Evolutionary conservation across 2,329 filamentous ascomycete species (phyloP).

Genomic region (Huntiella decipiens): DNA sequence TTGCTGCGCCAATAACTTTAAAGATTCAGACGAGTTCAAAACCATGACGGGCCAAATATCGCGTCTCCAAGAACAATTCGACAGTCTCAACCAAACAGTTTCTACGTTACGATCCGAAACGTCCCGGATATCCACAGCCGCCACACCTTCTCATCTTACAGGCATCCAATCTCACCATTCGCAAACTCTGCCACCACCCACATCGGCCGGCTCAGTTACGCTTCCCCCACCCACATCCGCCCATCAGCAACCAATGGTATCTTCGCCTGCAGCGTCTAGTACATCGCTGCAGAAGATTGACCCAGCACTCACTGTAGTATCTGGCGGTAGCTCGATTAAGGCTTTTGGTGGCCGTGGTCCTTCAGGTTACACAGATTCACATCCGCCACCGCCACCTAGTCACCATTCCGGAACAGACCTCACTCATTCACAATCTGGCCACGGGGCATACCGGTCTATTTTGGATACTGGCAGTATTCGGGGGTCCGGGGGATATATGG

Average conservation of each 20-base stretch:
- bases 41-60: constrained; percentile 57
- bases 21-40: constrained; percentile 81
- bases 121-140: constrained; percentile 20
- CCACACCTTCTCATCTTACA: neutral
- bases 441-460: constrained; percentile 6
- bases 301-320: constrained; percentile 8
- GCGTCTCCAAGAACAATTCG: constrained; percentile 67
- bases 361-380: constrained; percentile 3
- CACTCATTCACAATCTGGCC: constrained; percentile 9
- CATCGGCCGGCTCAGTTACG: neutral
- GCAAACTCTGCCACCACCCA: constrained; percentile 3
- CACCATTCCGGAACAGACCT: constrained; percentile 10
- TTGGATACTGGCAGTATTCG: constrained; percentile 8
- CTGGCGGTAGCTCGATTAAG: constrained; percentile 8
- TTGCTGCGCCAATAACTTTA: constrained; percentile 60
- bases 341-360: constrained; percentile 4
- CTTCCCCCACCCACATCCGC: constrained; percentile 5
- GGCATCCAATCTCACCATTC: constrained; percentile 1
- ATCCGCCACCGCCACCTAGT: constrained; percentile 7
- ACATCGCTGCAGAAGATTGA: constrained; percentile 11
- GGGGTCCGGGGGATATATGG: constrained; percentile 1
- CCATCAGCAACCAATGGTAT: constrained; percentile 2
- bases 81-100: constrained; percentile 54
- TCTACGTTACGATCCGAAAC: constrained; percentile 43
- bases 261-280: constrained; percentile 8